Base-by-base conservation (phyloP, 2,329 filamentous ascomycete genomes). In the Colletotrichum sansevieriae region DNA sequence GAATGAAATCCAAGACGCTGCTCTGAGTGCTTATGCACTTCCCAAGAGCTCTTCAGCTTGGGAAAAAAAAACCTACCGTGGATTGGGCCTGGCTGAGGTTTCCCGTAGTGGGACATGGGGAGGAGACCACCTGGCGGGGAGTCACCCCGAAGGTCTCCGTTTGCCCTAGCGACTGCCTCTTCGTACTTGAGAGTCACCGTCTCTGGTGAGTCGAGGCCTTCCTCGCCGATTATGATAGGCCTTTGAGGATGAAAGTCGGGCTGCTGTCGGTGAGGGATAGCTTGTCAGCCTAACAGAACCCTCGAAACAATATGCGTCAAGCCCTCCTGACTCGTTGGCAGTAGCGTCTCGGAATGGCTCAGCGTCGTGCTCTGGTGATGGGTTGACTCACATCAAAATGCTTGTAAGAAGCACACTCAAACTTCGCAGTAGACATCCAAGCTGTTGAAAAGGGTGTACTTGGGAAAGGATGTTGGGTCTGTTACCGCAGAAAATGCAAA, bases 91-190 rank as follows among this genome's bases (percentile, higher is more conserved):
- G 90, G 85, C 79, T 92, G 89, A 68, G 89, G 82, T 82, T 97
- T 97, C 85, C 94, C 95, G 82, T 91, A 91, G 80, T 71, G 70
- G 57, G 92, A 91, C 92, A 95, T 95, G 81, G 91, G 90, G 82
- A 92, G 83, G 76, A 90, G 80, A 78, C 82, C 70, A 49, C 69
- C 80, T 78, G 78, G 84, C 78, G 85, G 84, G 82, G 83, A 88
- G 81, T 84, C 88, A 85, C 84, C 83, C 75, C 80, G 80, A 79
- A 82, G 82, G 79, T 82, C 83, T 79, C 84, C 84, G 82, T 83
- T 84, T 72, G 80, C 83, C 80, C 82, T 82, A 72, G 81, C 83
- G 49, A 84, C 83, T 75, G 81, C 85, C 78, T 88, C 85, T 80
- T 88, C 86, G 82, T 87, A 86, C 72, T 82, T 81, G 63, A 88